Evolutionary conservation across 1,139 yeast species (phyloP), one percentile per base, ranked within the genome.

Genomic region (Sugiyamaella castrensis): DNA sequence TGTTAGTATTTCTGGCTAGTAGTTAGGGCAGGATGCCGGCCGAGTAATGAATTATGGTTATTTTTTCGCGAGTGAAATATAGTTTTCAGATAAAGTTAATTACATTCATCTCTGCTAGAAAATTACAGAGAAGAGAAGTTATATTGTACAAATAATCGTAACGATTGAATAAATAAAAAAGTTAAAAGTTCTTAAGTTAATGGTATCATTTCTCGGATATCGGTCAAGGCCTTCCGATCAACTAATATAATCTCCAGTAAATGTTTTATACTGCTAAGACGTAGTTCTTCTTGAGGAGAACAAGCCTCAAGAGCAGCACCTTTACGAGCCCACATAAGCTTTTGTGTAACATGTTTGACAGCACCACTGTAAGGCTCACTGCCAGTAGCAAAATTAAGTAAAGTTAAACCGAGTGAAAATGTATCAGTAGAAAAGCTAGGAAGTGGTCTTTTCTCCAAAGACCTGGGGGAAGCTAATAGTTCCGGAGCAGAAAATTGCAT

Each of bases 401-500:
- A 45, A 32, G 56, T 57, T 46, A 59, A 49, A 6, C 62, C 62
- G 4, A 58, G 51, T 7, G 62, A 58, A 39, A 46, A 59, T 4
- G 48, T 26, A 36, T 59, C 62, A 2, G 61, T 47, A 10, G 53
- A 43, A 38, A 50, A 55, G n/a, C 46, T 46, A 13, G 60, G 61
- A 8, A 19, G 36, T 12, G 36, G 26, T 16, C 33, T 31, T 10
- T 38, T 28, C 16, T n/a, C 24, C 2, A 36, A 4, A 10, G 37
- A 36, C 8, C 12, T 36, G 29, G 39, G 46, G 2, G 47, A 19
- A 2, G 48, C 29, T 8, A 55, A 50, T 35, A 59, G 46, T 33
- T 59, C 62, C 8, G 62, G 62, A 6, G 62, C 62, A 6, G 61
- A 53, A 47, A 52, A 59, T 31, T 53, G 55, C 34, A 55, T 50